Evolutionary conservation across 2,329 filamentous ascomycete species (phyloP).

Genomic region (Xylariaceae sp.): DNA sequence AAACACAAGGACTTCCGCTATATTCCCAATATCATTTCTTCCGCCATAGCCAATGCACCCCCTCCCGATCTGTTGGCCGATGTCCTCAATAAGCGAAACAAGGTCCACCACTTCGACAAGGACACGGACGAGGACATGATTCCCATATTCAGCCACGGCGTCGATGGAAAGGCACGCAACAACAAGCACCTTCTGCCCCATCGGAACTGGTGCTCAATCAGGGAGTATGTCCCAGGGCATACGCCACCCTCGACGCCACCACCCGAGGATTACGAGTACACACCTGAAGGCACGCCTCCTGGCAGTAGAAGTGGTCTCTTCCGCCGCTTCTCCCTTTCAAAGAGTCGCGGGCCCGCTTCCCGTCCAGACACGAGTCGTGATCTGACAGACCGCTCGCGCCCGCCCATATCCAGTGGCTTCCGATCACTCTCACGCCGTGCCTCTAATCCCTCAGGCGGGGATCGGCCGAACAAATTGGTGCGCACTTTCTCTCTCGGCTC

Average conservation of each 20-base stretch:
- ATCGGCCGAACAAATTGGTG: conserved; percentile 32
- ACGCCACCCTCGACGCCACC: conserved; percentile 66
- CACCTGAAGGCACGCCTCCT: conserved; percentile 29
- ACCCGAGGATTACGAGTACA: conserved; percentile 35
- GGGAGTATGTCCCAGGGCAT: conserved; percentile 69
- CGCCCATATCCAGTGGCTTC: conserved; percentile 39
- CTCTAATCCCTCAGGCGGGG: conserved; percentile 28
- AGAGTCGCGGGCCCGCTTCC: conserved; percentile 27
- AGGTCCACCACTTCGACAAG: conserved; percentile 61
- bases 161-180: conserved; percentile 82
- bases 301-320: conserved; percentile 32
- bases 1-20: conserved; percentile 94
- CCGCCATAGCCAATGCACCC: conserved; percentile 87
- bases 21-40: conserved; percentile 93
- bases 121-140: conserved; percentile 95
- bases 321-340: conserved; percentile 35
- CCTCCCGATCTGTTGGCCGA: conserved; percentile 84
- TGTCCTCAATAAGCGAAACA: conserved; percentile 89
- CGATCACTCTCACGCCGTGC: conserved; percentile 37
- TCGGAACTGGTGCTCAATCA: conserved; percentile 92
- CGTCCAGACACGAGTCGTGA: conserved; percentile 30
- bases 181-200: conserved; percentile 85
- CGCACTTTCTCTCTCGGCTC: conserved; percentile 56
- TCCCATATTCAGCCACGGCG: conserved; percentile 80
- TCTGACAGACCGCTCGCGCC: conserved; percentile 35